Base-by-base conservation (phyloP, 2,329 filamentous ascomycete species). In the Trichoderma breve region DNA sequence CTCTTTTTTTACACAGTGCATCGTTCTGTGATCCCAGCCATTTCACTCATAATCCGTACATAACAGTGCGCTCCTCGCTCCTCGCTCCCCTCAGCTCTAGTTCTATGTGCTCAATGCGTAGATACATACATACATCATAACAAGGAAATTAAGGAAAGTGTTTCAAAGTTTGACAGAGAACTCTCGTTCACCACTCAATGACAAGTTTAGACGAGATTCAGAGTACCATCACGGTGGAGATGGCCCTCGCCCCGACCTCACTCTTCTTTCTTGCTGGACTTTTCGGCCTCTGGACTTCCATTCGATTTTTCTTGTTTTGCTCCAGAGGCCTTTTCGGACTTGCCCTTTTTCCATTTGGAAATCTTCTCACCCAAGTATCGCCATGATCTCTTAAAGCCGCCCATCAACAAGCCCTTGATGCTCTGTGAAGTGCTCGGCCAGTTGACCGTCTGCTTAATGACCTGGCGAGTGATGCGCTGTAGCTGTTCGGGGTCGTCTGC, bases 361-460 rank as follows among this genome's bases (percentile, higher is more conserved):
- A 90, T 84, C 86, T 99, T 99, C 80, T 98, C 96, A 57, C 87
- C 85, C 70, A 97, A 77, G 80, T 99, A 99, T 74, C 90, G 88
- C 84, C 88, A 87, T 6, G 91, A 91, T 77, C 91, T 89, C 7
- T 84, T 79, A 18, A 92, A 80, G 0, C 96, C 97, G 0, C 92
- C 91, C 3, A 94, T 98, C 58, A 98, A 81, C 1, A 92, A 80
- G 2, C 94, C 91, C 83, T 99, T 99, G 74, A 95, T 79, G 69
- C 91, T 96, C 82, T 99, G 95, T 6, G 90, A 90, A 3, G 93
- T 94, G 77, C 94, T 96, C 0, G 96, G 95, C 96, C 96, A 98
- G 71, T 90, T 89, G 76, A 98, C 93, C 0, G 97, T 98, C 79
- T 92, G 92, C 78, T 90, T 92, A 78, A 99, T 95, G 53, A 94